Conservation (phyloP, 257 asterid genomes). For the Solanum piurae region DNA sequence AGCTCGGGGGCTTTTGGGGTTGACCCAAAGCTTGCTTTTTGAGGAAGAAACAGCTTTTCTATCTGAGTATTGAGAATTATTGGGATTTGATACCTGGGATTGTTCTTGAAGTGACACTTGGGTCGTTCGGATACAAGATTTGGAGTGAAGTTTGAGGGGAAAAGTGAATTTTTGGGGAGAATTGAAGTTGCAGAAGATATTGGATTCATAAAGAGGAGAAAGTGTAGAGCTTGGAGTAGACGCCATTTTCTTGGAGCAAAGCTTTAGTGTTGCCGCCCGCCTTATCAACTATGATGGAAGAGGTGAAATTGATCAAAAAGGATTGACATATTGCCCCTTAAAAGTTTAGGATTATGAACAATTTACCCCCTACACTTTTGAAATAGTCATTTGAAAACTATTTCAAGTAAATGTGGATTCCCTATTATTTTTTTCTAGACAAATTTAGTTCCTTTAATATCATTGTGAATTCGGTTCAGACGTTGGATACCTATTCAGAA, state of each 20-base stretch:
- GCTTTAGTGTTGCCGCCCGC: background rate
- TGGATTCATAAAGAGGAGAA: conserved; percentile 27
- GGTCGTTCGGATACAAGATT: conserved; percentile 3
- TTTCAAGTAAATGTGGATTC: background rate
- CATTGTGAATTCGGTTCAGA: background rate
- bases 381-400: background rate
- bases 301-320: background rate
- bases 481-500: no score
- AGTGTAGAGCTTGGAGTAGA: conserved; percentile 29
- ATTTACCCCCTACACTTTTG: background rate
- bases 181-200: conserved; percentile 30
- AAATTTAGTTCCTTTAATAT: background rate
- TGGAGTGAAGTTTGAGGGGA: conserved; percentile 20
- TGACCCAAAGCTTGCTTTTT: conserved; percentile 54
- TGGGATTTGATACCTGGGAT: conserved; percentile 2
- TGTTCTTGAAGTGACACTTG: conserved; percentile 32
- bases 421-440: background rate
- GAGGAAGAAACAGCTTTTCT: conserved; percentile 17
- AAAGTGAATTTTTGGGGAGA: conserved; percentile 15
- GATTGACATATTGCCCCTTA: background rate
- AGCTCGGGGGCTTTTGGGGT: conserved; percentile 69
- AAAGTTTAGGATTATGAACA: background rate
- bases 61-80: conserved; percentile 14
- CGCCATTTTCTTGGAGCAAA: conserved; percentile 28
- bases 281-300: background rate